phyloP scores from a whole-genome alignment of 306 rosid genomes.

The Prunus persica region Prunus_persica_NCBIv2 NC_034011.1:6300501-6301000 shows the following conservation, averaged over 20 bases:
- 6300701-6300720: slow-evolving; percentile 23
- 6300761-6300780: slow-evolving; percentile 40
- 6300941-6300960: neutral
- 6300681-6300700: slow-evolving; percentile 13
- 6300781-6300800: slow-evolving; percentile 39
- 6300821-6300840: neutral
- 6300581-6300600: slow-evolving; percentile 1
- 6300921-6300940: neutral
- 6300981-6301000: neutral
- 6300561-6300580: neutral
- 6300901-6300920: neutral
- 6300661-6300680: slow-evolving; percentile 58
- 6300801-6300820: neutral
- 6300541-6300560: neutral
- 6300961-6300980: neutral
- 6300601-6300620: neutral
- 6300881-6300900: neutral
- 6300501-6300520: neutral
- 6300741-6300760: slow-evolving; percentile 38
- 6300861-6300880: neutral
- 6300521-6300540: neutral
- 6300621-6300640: slow-evolving; percentile 67
- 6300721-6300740: slow-evolving; percentile 18
- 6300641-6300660: slow-evolving; percentile 80
- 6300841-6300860: slow-evolving; percentile 3